These are phyloP conservation scores for Lachnellula suecica DNA, from an alignment of 2,329 filamentous ascomycete genomes.

Conservation along the genomic window DNA sequence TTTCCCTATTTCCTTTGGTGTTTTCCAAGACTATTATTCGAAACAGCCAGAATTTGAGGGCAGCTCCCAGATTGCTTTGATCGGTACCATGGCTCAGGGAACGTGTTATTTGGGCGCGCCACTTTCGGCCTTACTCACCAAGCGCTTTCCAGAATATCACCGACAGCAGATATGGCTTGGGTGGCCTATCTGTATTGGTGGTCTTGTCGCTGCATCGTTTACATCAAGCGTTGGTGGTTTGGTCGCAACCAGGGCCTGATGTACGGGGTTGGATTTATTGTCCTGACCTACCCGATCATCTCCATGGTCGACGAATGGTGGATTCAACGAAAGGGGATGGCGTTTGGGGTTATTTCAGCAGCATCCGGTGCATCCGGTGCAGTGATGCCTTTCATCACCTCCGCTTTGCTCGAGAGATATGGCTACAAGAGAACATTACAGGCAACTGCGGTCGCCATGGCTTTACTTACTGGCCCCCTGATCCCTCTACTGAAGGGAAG, in stretches of 20 bases:
- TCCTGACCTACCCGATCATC: slow-evolving; percentile 56
- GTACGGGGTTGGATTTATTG: slow-evolving; percentile 56
- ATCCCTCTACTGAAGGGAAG: slow-evolving; percentile 56
- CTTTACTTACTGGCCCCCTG: slow-evolving; percentile 53
- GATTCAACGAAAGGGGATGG: slow-evolving; percentile 54
- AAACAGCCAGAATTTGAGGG: slow-evolving; percentile 55
- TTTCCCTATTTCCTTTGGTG: slow-evolving; percentile 67
- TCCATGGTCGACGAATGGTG: slow-evolving; percentile 65
- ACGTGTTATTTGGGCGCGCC: slow-evolving; percentile 37
- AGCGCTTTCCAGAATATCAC: slow-evolving; percentile 35
- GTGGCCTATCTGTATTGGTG: slow-evolving; percentile 40
- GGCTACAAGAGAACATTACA: slow-evolving; percentile 55
- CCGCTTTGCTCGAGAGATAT: slow-evolving; percentile 48
- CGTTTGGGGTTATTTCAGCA: slow-evolving; percentile 55
- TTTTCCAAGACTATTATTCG: slow-evolving; percentile 70
- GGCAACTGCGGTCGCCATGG: slow-evolving; percentile 51
- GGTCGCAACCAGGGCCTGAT: slow-evolving; percentile 61
- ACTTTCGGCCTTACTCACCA: slow-evolving; percentile 32
- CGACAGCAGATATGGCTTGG: slow-evolving; percentile 38
- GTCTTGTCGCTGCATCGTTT: slow-evolving; percentile 48
- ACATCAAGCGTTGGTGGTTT: slow-evolving; percentile 52
- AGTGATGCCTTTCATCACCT: slow-evolving; percentile 51
- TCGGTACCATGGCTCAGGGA: slow-evolving; percentile 52
- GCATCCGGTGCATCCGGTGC: slow-evolving; percentile 49
- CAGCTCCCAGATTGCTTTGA: slow-evolving; percentile 52